Evolutionary conservation across 371 early-diverging fungal genomes (phyloP).

Genomic region (Mucor circinelloides): DNA sequence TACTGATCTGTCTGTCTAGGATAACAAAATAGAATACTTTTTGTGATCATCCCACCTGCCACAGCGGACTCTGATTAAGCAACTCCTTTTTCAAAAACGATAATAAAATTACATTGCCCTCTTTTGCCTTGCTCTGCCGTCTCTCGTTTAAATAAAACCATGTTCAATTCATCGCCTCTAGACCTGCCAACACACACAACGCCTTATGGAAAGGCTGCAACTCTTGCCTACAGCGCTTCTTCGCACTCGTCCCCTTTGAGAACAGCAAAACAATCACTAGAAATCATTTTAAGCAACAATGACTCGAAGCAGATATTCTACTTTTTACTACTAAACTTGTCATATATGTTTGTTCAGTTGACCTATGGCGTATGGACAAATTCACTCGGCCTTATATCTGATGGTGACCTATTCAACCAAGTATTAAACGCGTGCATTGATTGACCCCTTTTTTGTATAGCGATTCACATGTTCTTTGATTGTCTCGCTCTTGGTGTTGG

Average conservation of each 20-base stretch:
- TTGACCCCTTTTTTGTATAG: conserved; percentile 31
- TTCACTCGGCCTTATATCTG: conserved; percentile 91
- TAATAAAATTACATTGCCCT: neutral
- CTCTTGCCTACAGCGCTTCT: conserved; percentile 32
- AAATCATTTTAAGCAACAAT: conserved; percentile 61
- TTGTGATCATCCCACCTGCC: neutral
- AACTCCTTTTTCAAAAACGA: neutral
- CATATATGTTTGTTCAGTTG: conserved; percentile 92
- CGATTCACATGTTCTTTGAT: conserved; percentile 98
- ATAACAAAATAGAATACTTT: conserved; percentile 19
- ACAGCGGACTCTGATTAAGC: neutral
- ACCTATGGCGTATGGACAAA: conserved; percentile 91
- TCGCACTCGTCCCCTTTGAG: conserved; percentile 22
- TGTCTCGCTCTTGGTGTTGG: conserved; percentile 89
- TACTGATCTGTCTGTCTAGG: neutral
- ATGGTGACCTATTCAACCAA: conserved; percentile 54
- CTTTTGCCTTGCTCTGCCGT: neutral
- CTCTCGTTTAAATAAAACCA: conserved; percentile 8
- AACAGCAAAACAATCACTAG: conserved; percentile 49
- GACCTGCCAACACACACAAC: conserved; percentile 46
- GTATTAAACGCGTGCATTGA: conserved; percentile 5
- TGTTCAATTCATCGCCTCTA: conserved; percentile 44
- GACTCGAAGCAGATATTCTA: conserved; percentile 91
- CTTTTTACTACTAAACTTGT: conserved; percentile 89
- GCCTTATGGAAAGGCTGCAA: conserved; percentile 41